Evolutionary conservation across 768 basidiomycete genomes (phyloP).

Genomic region (Amanita molliuscula): DNA sequence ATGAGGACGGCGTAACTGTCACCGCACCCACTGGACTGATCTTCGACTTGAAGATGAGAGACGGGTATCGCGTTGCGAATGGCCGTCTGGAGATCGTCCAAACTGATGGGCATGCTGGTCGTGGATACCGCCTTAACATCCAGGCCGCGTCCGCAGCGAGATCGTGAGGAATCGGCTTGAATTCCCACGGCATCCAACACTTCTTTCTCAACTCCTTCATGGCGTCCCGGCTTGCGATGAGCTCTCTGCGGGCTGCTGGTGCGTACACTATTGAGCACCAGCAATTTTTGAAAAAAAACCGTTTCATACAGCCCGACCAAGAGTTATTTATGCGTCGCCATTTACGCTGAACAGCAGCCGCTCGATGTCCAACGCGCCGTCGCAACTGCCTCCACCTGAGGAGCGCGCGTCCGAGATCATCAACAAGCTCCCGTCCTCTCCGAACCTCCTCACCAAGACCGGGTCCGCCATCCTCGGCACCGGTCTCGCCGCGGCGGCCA

Average conservation of each 20-base stretch:
- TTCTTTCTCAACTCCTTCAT: conserved; percentile 12
- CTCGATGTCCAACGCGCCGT: conserved; percentile 48
- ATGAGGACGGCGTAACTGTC: conserved; percentile 66
- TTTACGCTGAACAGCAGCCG: conserved; percentile 37
- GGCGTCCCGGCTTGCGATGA: conserved; percentile 66
- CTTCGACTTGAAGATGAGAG: conserved; percentile 60
- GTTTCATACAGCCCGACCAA: conserved; percentile 37
- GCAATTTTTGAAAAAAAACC: conserved; percentile 6
- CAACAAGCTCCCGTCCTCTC: conserved; percentile 77
- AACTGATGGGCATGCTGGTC: conserved; percentile 50
- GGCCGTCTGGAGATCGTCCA: conserved; percentile 44
- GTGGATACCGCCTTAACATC: too few relatives aligned
- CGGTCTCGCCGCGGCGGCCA: conserved; percentile 80
- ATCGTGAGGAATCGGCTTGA: background rate
- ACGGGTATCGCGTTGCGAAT: conserved; percentile 58
- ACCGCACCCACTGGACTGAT: conserved; percentile 74
- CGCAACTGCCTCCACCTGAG: conserved; percentile 60
- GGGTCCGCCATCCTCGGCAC: conserved; percentile 87
- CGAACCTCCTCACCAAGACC: conserved; percentile 88
- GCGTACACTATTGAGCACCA: conserved; percentile 10
- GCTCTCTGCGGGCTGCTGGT: conserved; percentile 55
- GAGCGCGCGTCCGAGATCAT: conserved; percentile 88
- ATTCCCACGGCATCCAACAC: background rate
- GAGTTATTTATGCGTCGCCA: conserved; percentile 34
- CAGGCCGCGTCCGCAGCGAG: too few relatives aligned